Evolutionary conservation across 148 eudicot species (phyloP).

Genomic region (Cornus kousa): DNA sequence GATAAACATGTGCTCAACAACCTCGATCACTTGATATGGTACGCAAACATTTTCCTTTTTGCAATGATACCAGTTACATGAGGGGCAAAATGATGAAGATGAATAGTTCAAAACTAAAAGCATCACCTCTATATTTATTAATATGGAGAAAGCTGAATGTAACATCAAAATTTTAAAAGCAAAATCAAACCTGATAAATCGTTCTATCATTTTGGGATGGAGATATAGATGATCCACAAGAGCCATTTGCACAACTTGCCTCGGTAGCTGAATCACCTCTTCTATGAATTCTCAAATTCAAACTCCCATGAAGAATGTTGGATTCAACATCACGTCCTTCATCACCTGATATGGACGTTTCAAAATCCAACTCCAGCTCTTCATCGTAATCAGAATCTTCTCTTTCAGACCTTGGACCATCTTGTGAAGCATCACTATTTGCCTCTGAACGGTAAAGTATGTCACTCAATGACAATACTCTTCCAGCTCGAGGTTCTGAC

Average conservation of each 20-base stretch:
- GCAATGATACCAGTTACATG: no score
- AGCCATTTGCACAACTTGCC: constrained; percentile 48
- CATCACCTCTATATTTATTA: background rate
- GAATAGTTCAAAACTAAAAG: no score
- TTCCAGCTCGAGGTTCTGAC: constrained; percentile 52
- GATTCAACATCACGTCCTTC: constrained; percentile 67
- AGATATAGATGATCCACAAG: constrained; percentile 50
- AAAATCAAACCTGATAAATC: constrained; percentile 50
- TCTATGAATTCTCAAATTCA: constrained; percentile 73
- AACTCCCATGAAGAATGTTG: constrained; percentile 60
- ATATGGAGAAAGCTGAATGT: background rate
- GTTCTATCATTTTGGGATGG: constrained; percentile 44
- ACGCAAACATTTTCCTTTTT: background rate
- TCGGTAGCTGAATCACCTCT: constrained; percentile 46
- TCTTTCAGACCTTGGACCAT: constrained; percentile 77
- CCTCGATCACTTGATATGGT: background rate
- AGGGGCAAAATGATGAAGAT: no score
- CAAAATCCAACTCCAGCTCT: constrained; percentile 84
- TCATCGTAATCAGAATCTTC: constrained; percentile 94
- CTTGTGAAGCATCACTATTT: constrained; percentile 75
- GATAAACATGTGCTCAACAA: background rate
- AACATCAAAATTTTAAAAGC: background rate
- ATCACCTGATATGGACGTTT: constrained; percentile 73
- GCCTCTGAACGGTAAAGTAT: constrained; percentile 66
- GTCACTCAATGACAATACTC: constrained; percentile 75